phyloP scores from a whole-genome alignment of 345 rosid genomes.

The Camelina hispida region DNA sequence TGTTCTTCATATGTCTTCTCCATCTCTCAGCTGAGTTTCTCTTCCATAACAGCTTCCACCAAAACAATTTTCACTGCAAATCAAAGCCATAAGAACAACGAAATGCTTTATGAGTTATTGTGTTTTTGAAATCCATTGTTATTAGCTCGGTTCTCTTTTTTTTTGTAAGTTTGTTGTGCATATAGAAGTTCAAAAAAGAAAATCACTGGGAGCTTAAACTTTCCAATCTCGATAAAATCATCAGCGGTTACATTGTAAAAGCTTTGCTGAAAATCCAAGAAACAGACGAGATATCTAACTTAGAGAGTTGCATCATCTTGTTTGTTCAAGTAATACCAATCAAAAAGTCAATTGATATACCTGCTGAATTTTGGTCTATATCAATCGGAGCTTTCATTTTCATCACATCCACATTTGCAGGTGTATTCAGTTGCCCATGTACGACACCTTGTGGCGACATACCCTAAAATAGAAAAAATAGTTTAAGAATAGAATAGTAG shows the following conservation, averaged over 20 bases:
- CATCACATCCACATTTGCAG: background rate
- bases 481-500: no score
- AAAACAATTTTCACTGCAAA: background rate
- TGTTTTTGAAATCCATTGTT: background rate
- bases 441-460: background rate
- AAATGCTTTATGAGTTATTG: background rate
- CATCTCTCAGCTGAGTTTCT: background rate
- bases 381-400: background rate
- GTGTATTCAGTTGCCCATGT: background rate
- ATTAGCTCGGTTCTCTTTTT: no score
- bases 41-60: background rate
- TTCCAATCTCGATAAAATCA: background rate
- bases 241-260: background rate
- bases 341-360: background rate
- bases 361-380: background rate
- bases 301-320: background rate
- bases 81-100: background rate
- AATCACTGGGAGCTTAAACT: background rate
- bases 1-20: background rate
- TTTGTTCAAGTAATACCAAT: background rate
- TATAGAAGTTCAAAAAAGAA: background rate
- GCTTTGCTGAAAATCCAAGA: background rate
- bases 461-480: background rate
- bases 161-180: background rate
- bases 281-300: background rate